Conservation (phyloP, 306 rosid species). For the Trifolium fragiferum region DNA sequence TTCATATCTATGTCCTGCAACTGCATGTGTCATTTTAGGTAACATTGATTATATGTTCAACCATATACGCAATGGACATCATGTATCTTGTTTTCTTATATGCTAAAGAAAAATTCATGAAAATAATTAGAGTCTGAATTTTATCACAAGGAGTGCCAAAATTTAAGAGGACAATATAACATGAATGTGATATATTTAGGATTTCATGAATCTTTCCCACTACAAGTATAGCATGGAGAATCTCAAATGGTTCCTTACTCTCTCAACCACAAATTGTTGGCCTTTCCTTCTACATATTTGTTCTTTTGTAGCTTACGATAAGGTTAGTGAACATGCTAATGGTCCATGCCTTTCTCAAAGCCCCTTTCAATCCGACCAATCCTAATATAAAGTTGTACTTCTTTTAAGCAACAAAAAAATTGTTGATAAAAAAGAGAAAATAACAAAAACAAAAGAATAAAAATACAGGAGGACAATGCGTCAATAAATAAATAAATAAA, state of each 20-base stretch:
- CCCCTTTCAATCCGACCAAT: conserved; percentile 30
- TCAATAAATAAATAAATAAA: too few species aligned
- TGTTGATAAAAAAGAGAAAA: neutral
- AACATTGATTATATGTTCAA: neutral
- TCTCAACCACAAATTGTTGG: conserved; percentile 46
- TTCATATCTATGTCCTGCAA: neutral
- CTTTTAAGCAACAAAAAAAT: neutral
- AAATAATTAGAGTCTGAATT: neutral
- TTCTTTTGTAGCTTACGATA: conserved; percentile 53
- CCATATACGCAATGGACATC: conserved; percentile 10
- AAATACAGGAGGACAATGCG: neutral
- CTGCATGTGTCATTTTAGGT: neutral
- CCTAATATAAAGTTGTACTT: conserved; percentile 38
- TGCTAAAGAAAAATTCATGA: neutral
- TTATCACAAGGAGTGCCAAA: neutral
- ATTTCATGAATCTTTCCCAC: conserved; percentile 41
- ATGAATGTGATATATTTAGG: neutral
- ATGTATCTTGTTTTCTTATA: neutral
- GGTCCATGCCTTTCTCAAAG: conserved; percentile 51
- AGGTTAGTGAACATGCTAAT: conserved; percentile 46
- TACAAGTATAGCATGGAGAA: conserved; percentile 37
- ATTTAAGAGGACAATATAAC: neutral
- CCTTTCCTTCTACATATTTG: conserved; percentile 44
- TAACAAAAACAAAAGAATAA: too few species aligned
- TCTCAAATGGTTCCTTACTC: conserved; percentile 48